Base-by-base conservation (phyloP, 2,329 filamentous ascomycete genomes). In the Neonectria punicea region DNA sequence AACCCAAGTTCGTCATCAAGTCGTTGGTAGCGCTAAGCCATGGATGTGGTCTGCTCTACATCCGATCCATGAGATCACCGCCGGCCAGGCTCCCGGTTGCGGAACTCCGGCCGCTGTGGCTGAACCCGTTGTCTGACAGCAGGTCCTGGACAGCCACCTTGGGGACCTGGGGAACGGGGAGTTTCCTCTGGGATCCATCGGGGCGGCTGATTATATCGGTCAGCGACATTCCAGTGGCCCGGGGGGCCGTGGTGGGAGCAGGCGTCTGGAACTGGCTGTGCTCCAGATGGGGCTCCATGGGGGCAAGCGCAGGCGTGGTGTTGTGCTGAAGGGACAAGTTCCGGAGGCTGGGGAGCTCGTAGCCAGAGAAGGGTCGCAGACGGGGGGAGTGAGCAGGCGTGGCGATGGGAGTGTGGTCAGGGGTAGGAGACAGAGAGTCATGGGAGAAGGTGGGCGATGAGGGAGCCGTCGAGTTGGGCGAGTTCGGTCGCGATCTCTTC, bases 361-460 rank as follows among this genome's bases (percentile, higher is more conserved):
- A 82, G 59, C 95, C 86, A 70, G 92, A 88, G 75, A 92, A 91
- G 3, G 95, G 93, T 66, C 94, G 88, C 71, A 99, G 86, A 47
- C 96, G 93, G 56, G 96, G 96, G 18, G 94, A 98, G 80, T 98
- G 96, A 47, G 94, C 95, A 5, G 95, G 95, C 5, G 95, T 99
- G 30, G 94, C 95, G 61, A 98, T 89, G n/a, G 95, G 95, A n/a
- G 96, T 98, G 83, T 98, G 94, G 76, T 98, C 95, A 11, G 95
- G 96, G 2, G 95, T 99, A 5, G 95, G 96, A 10, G 95, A 98
- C 51, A 95, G 87, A 11, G 95, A 98, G 80, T 97, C 94, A 81
- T 98, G 94, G 2, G 95, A 98, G 79, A 98, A 97, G 4, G 94
- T 98, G 28, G 95, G 95, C 34, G 95, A 98, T 28, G 95, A 97